These are phyloP conservation scores for Polyrhizophydium stewartii DNA, from an alignment of 371 early-diverging fungal genomes.

Conservation along the genomic window DNA sequence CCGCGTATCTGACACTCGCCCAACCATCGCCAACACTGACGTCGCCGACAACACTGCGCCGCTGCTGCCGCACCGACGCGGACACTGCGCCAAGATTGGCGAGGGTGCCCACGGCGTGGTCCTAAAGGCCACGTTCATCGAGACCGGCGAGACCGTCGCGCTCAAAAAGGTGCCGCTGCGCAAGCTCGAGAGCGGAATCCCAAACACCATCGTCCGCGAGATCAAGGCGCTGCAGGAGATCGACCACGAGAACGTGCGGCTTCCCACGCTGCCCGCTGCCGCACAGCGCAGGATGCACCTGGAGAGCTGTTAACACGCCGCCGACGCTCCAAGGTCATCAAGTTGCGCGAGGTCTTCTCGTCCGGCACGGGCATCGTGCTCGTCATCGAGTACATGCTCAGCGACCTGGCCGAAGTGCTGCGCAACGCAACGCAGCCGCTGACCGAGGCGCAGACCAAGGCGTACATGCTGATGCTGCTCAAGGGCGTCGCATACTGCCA, in stretches of 20 bases:
- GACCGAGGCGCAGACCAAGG: conserved; percentile 44
- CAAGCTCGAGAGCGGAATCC: conserved; percentile 38
- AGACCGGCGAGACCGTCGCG: conserved; percentile 44
- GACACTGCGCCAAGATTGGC: conserved; percentile 41
- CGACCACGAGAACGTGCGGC: conserved; percentile 39
- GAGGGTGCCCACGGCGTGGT: conserved; percentile 69
- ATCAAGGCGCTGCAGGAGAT: conserved; percentile 48
- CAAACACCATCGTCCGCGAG: conserved; percentile 44
- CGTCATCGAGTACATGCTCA: conserved; percentile 46
- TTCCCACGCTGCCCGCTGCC: too few species aligned
- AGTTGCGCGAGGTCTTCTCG: conserved; percentile 40
- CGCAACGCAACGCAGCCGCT: conserved; percentile 34
- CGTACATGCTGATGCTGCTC: conserved; percentile 48
- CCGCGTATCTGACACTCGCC: too few species aligned
- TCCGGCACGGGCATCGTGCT: conserved; percentile 39
- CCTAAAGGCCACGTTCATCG: conserved; percentile 50
- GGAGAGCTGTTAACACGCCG: too few species aligned
- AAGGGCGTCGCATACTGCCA: conserved; percentile 48
- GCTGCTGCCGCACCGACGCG: background rate
- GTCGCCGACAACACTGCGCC: background rate
- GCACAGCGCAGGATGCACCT: too few species aligned
- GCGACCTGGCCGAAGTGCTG: conserved; percentile 42
- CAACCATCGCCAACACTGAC: background rate
- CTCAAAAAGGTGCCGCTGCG: conserved; percentile 49
- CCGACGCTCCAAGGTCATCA: conserved; percentile 29